phyloP scores from a whole-genome alignment of 2,329 filamentous ascomycete genomes.

The Botrytis aclada region DNA sequence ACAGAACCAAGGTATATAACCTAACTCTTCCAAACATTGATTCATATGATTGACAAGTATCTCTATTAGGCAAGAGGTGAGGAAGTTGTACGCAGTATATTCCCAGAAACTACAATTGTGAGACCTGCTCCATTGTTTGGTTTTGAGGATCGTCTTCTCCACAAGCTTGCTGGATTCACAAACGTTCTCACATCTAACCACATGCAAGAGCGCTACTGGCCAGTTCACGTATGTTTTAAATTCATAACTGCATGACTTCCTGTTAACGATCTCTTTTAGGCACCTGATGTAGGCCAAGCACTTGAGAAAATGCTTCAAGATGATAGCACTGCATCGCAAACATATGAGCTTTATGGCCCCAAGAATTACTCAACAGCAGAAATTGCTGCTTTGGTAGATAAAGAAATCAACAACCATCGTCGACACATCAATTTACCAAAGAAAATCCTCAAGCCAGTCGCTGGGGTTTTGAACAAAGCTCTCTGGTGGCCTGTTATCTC shows the following conservation, averaged over 20 bases:
- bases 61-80: conserved; percentile 67
- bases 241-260: background rate
- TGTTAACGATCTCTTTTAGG: conserved; percentile 46
- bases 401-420: conserved; percentile 86
- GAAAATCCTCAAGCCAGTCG: conserved; percentile 69
- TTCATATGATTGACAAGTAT: background rate
- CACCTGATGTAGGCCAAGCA: conserved; percentile 83
- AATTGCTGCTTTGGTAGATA: conserved; percentile 83
- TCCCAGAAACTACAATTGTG: conserved; percentile 95
- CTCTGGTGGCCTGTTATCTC: conserved; percentile 89
- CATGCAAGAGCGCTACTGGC: conserved; percentile 87
- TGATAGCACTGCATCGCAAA: conserved; percentile 85
- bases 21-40: background rate
- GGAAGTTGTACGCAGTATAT: conserved; percentile 79
- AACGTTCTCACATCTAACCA: conserved; percentile 89
- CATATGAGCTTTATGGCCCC: conserved; percentile 90
- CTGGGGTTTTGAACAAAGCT: conserved; percentile 70
- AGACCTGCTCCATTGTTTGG: conserved; percentile 91
- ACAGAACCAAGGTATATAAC: conserved; percentile 67
- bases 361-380: conserved; percentile 88
- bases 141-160: conserved; percentile 87
- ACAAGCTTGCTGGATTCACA: conserved; percentile 74
- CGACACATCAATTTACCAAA: conserved; percentile 91
- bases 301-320: conserved; percentile 89
- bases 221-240: conserved; percentile 68